A percentile compares a stretch with the other conserved stretches of the same genome.
phyloP scores from a whole-genome alignment of 768 basidiomycete species.

The Pisolithus orientalis region DNA sequence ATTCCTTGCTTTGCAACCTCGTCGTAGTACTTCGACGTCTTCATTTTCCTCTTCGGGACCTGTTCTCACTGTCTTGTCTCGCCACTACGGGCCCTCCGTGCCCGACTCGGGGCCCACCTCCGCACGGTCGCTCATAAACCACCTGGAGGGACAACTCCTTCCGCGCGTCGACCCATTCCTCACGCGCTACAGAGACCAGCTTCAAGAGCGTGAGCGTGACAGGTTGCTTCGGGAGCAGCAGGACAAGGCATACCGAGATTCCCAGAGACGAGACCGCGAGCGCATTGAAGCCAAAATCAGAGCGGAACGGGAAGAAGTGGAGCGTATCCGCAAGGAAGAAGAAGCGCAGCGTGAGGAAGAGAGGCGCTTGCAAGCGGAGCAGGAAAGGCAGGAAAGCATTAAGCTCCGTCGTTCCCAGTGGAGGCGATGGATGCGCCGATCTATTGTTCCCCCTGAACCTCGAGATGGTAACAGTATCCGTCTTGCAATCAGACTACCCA shows the following conservation, averaged over 20 bases:
- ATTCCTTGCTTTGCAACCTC: slow-evolving; percentile 83
- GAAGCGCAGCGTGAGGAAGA: slow-evolving; percentile 25
- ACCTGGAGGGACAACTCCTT: slow-evolving; percentile 66
- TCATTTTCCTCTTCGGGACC: slow-evolving; percentile 36
- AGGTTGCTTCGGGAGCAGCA: slow-evolving; percentile 72
- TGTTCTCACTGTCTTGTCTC: slow-evolving; percentile 74
- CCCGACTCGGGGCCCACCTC: slow-evolving; percentile 54
- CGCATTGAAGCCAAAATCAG: slow-evolving; percentile 52
- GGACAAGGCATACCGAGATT: slow-evolving; percentile 69
- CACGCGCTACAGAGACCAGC: slow-evolving; percentile 45
- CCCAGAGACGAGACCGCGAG: slow-evolving; percentile 61
- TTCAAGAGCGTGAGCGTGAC: slow-evolving; percentile 46
- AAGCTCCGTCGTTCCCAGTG: slow-evolving; percentile 44
- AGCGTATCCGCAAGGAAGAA: slow-evolving; percentile 27
- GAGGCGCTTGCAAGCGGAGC: slow-evolving; percentile 33
- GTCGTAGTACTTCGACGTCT: slow-evolving; percentile 35
- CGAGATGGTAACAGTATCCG: slow-evolving; percentile 28
- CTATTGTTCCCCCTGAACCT: slow-evolving; percentile 33
- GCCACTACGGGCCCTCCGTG: slow-evolving; percentile 65
- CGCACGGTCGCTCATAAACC: slow-evolving; percentile 51
- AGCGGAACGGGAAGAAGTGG: slow-evolving; percentile 34
- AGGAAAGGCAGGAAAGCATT: slow-evolving; percentile 27
- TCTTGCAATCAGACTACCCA: slow-evolving; percentile 51
- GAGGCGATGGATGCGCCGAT: slow-evolving; percentile 53
- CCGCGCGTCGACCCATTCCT: slow-evolving; percentile 81